Base-by-base conservation (phyloP, 257 asterid species). In the Salvia splendens region DNA sequence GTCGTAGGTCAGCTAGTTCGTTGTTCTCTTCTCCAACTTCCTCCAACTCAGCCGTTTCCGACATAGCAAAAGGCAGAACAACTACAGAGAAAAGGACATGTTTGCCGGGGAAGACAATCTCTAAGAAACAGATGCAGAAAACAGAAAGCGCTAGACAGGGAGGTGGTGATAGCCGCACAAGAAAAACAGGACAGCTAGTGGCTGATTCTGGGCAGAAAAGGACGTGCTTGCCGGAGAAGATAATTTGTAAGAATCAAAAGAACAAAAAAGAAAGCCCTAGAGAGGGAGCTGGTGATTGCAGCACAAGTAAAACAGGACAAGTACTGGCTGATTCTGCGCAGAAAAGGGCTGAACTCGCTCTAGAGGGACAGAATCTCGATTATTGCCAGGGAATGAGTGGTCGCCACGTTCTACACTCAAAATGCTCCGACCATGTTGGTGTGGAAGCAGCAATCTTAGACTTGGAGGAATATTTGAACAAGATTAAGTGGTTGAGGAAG, bases 381-480 rank as follows among this genome's bases (percentile, higher is more conserved):
- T 35, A 8, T 36, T 8, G 6, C 48, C 32, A 1, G 33, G 52
- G 69, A 63, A 73, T 56, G 12, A 35, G 45, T 6, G 64, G 15
- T 58, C 75, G 43, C 38, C 9, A 3, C 5, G 28, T 49, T 33
- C 68, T 65, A 6, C 32, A 66, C 36, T 67, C 65, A 17, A 60
- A 16, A 40, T 1, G 5, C 82, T 59, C 73, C 4, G 68, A 71
- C 66, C n/a, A 0, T 24, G 8, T 71, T 5, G 20, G 20, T 17
- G 1, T 17, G 20, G 85, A 79, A 65, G 82, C 84, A 9, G 69
- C 85, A 3, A 58, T 84, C 33, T 3, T 75, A 75, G 87, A 69
- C 70, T 67, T 84, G 16, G 40, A 14, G 69, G 81, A 77, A 15
- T 78, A 28, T 16, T 3, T 76, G 24, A 78, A 78, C 78, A 80